Percentiles rank a stretch among this genome's conserved stretches.
phyloP scores from a whole-genome alignment of 1,139 yeast genomes.

The Blastobotrys capitulatus region DNA sequence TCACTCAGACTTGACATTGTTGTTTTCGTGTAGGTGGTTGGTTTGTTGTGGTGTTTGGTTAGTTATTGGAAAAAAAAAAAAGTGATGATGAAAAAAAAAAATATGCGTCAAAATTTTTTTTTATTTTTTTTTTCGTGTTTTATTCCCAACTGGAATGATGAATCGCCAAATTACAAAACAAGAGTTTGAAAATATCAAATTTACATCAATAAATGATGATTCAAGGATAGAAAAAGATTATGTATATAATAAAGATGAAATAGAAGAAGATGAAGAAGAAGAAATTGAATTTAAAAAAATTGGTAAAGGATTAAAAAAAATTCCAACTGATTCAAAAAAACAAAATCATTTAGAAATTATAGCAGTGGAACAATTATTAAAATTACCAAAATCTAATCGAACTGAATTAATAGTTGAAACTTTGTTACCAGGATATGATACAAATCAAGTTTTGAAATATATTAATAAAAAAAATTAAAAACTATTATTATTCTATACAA shows the following conservation, averaged over 20 bases:
- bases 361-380: not conserved
- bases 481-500: slow-evolving; percentile 33
- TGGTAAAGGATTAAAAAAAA: not conserved
- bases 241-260: not conserved
- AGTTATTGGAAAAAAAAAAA: not conserved
- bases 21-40: not conserved
- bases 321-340: not conserved
- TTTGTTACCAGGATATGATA: slow-evolving; percentile 14
- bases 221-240: not conserved
- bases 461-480: not conserved
- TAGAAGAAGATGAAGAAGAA: not conserved
- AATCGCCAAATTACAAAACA: not conserved
- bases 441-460: slow-evolving; percentile 7
- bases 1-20: slow-evolving; percentile 32
- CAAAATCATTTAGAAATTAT: slow-evolving; percentile 10
- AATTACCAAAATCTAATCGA: slow-evolving; percentile 1
- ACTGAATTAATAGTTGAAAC: slow-evolving; percentile 9
- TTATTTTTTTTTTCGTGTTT: too few relatives aligned
- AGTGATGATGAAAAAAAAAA: not conserved
- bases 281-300: not conserved
- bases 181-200: slow-evolving; percentile 1
- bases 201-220: not conserved
- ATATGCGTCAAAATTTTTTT: not conserved
- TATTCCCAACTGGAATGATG: slow-evolving; percentile 4
- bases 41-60: not conserved